Evolutionary conservation across 371 early-diverging fungal genomes (phyloP), one percentile per base, ranked within the genome.

Genomic region (Syncephalastrum sp.): DNA sequence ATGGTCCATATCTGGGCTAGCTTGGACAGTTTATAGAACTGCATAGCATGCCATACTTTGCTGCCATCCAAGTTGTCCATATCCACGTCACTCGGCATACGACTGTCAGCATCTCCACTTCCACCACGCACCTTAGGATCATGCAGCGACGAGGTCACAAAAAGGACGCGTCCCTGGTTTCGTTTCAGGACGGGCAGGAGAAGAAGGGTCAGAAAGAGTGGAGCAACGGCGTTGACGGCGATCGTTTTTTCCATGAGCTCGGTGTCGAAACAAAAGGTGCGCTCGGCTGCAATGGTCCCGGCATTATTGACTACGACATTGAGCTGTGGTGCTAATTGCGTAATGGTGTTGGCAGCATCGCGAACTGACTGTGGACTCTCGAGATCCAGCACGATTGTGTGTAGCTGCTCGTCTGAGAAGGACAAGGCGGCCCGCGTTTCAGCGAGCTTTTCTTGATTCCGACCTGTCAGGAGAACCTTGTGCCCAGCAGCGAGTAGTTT

Each of bases 1-100:
- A 61, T 53, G 12, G 70, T 42, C 54, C 27, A 74, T 16, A 33
- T 52, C 49, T 53, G 70, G 48, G 47, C 61, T 13, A 76, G 50
- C 48, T 76, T 76, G 23, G 76, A 76, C 13, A 72, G n/a, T n/a
- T 58, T 67, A 55, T 76, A 76, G 51, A 68, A 72, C 15, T 42
- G 57, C 69, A 70, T 70, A 0, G 57, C 42, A 16, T 68, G 56
- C 73, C 72, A 76, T 23, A 21, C 14, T 7, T 49, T 48, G 21
- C 47, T 56, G 13, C 70, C 69, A 53, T 60, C 61, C 2, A 76
- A 24, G 25, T 68, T 63, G 13, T 62, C 59, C 7, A 76, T 25
- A 12, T 61, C 53, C 1, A 72, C 33, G n/a, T 50, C 41, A 6
- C 46, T 41, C 2, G 69, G 68, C 12, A 70, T 62, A 15, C 25